Percentiles rank a stretch among this genome's conserved stretches.
These are phyloP conservation scores for Xanthoconium purpureum DNA, from an alignment of 768 basidiomycete species.

Conservation along the genomic window DNA sequence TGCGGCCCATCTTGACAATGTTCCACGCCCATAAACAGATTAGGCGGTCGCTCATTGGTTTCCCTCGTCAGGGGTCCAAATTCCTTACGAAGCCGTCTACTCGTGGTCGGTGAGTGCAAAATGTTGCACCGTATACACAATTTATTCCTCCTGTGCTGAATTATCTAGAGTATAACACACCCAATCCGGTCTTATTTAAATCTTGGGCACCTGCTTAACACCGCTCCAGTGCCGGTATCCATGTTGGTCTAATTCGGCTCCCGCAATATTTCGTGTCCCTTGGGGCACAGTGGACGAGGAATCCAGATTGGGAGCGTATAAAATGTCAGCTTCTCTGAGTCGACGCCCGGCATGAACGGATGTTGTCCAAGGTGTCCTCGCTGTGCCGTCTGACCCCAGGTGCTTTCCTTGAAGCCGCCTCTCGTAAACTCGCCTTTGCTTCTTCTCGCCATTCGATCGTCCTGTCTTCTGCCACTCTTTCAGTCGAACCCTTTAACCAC, in stretches of 20 bases:
- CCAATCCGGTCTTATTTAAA: too few species aligned
- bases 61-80: not conserved
- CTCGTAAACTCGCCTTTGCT: slow-evolving; percentile 10
- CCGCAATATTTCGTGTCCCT: not conserved
- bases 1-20: slow-evolving; percentile 15
- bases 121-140: not conserved
- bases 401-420: slow-evolving; percentile 3
- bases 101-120: not conserved
- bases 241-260: not conserved
- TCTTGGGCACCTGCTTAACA: slow-evolving; percentile 4
- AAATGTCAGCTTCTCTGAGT: slow-evolving; percentile 3
- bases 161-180: not conserved
- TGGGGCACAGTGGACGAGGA: not conserved
- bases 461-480: slow-evolving; percentile 5
- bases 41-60: not conserved
- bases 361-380: slow-evolving; percentile 13
- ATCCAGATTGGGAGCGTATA: slow-evolving; percentile 14
- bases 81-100: not conserved
- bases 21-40: not conserved
- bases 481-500: not conserved
- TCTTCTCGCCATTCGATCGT: slow-evolving; percentile 16
- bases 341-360: not conserved
- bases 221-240: slow-evolving; percentile 22
- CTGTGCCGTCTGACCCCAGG: slow-evolving; percentile 6
- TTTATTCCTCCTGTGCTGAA: not conserved